phyloP scores from a whole-genome alignment of 75 land plant species.

The Isoetes taiwanensis region DNA sequence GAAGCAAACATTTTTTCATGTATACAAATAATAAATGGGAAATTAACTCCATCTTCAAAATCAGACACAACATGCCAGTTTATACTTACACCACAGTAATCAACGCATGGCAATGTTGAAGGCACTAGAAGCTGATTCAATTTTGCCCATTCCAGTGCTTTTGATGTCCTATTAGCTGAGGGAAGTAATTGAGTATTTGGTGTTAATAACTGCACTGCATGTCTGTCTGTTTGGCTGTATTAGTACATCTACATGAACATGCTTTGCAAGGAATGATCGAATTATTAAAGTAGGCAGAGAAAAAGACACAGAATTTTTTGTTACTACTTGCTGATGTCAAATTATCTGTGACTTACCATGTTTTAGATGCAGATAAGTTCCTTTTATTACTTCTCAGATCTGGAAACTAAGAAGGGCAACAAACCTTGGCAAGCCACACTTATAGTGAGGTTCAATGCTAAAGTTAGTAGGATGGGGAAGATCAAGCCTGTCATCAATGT shows the following conservation, averaged over 20 bases:
- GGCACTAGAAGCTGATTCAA: constrained; percentile 39
- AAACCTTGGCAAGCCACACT: constrained; percentile 52
- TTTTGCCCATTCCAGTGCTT: constrained; percentile 48
- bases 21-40: too few relatives aligned
- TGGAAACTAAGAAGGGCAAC: constrained; percentile 50
- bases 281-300: constrained; percentile 69
- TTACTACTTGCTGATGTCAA: constrained; percentile 6
- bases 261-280: constrained; percentile 70
- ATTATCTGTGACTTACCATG: constrained; percentile 86
- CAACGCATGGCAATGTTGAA: constrained; percentile 46
- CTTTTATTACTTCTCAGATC: constrained; percentile 49
- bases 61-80: constrained; percentile 83
- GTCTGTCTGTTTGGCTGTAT: constrained; percentile 2
- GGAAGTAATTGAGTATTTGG: constrained; percentile 51
- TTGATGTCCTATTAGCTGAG: constrained; percentile 45
- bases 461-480: too few relatives aligned
- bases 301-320: constrained; percentile 73
- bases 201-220: constrained; percentile 55
- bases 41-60: too few relatives aligned
- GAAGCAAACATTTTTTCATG: too few relatives aligned
- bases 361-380: constrained; percentile 33
- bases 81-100: constrained; percentile 79
- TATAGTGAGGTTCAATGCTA: too few relatives aligned
- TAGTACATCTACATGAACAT: constrained; percentile 72
- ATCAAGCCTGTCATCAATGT: too few relatives aligned